Conservation (phyloP, 768 basidiomycete species). For the Royoungia palumana region DNA sequence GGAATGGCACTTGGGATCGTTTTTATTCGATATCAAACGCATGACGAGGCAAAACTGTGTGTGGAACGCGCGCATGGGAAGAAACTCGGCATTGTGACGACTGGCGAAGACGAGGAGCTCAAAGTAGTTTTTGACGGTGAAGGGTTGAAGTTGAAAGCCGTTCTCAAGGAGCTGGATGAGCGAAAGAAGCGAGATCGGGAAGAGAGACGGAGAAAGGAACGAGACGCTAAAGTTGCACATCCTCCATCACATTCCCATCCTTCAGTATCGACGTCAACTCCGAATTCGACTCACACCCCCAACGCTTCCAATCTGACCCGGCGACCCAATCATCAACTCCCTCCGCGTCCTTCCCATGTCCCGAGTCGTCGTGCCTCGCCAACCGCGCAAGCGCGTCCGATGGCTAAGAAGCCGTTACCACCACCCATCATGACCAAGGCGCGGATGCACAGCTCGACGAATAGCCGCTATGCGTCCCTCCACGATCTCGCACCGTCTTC, state of each 20-base stretch:
- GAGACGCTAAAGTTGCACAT: conserved; percentile 22
- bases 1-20: conserved; percentile 83
- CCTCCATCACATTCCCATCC: conserved; percentile 12
- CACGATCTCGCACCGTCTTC: conserved; percentile 19
- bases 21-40: conserved; percentile 60
- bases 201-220: conserved; percentile 45
- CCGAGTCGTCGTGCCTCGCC: conserved; percentile 28
- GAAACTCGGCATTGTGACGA: conserved; percentile 46
- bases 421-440: conserved; percentile 23
- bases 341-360: conserved; percentile 26
- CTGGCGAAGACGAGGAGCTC: conserved; percentile 55
- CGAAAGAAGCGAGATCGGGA: conserved; percentile 45
- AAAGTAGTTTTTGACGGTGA: conserved; percentile 80
- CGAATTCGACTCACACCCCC: conserved; percentile 28
- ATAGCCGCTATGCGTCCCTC: conserved; percentile 17
- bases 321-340: conserved; percentile 28
- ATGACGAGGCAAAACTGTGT: conserved; percentile 68
- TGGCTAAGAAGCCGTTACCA: conserved; percentile 26
- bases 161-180: conserved; percentile 62
- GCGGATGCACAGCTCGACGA: conserved; percentile 26
- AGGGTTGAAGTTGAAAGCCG: conserved; percentile 57
- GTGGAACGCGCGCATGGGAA: conserved; percentile 66
- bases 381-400: conserved; percentile 25
- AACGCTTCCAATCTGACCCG: conserved; percentile 15
- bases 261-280: conserved; percentile 21